These are phyloP conservation scores for Candida nanaspora DNA, from an alignment of 805 yeast genomes.

Conservation along the genomic window DNA sequence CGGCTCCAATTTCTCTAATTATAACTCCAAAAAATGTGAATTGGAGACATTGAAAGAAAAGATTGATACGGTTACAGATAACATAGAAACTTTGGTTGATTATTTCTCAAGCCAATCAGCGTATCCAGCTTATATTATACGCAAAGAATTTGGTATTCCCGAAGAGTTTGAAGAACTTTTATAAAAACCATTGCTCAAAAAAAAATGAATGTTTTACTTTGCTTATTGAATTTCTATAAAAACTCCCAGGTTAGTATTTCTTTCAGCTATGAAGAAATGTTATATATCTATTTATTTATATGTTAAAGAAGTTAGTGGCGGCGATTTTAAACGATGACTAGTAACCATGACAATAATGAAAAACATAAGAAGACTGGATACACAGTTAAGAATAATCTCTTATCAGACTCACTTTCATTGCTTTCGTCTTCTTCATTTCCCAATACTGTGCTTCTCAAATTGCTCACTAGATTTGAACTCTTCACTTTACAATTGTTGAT, in stretches of 20 bases:
- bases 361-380: constrained; percentile 49
- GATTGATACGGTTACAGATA: constrained; percentile 20
- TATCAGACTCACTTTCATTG: constrained; percentile 43
- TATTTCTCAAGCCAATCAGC: constrained; percentile 27
- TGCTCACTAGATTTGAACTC: constrained; percentile 8
- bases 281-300: not conserved
- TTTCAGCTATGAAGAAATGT: constrained; percentile 22
- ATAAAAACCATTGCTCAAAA: too few species aligned
- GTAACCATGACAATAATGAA: constrained; percentile 47
- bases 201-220: not conserved
- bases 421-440: constrained; percentile 6
- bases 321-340: constrained; percentile 35
- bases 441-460: constrained; percentile 8
- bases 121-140: constrained; percentile 22
- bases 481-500: constrained; percentile 26
- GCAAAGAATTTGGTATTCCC: constrained; percentile 36
- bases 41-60: not conserved
- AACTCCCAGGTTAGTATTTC: too few species aligned
- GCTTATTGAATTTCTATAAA: too few species aligned
- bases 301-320: constrained; percentile 10
- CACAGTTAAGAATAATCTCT: constrained; percentile 43
- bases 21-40: not conserved
- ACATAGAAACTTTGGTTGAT: constrained; percentile 32
- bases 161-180: constrained; percentile 7
- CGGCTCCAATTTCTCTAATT: not conserved